Base-by-base conservation (phyloP, 2,329 filamentous ascomycete genomes). In the Stemphylium lycopersici region DNA sequence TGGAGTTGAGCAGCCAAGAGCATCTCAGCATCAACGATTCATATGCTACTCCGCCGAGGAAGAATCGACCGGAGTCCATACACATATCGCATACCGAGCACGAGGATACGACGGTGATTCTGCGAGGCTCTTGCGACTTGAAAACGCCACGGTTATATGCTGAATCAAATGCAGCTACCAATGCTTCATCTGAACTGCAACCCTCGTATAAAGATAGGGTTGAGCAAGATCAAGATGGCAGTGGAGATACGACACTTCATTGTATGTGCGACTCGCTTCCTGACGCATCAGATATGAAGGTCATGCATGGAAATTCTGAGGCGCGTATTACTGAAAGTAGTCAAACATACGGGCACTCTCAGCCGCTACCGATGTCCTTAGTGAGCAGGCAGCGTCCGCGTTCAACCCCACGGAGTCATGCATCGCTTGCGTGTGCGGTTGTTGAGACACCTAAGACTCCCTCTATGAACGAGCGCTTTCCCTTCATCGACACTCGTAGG, bases 401-500 rank as follows among this genome's bases (percentile, higher is more conserved):
- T 13, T 57, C 62, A 12, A 52, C 43, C 4, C 36, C 41, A 0
- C 57, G 47, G 50, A 26, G 55, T 18, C 24, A 36, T 24, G 52
- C 61, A 15, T 55, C 62, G 42, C 20, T 40, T 8, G 47, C 65
- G 15, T 53, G 52, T 10, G 45, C 50, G 3, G 5, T 43, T 2
- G 22, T 50, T 22, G 63, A 65, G 8, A 69, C 56, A 4, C 66
- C 62, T 2, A 58, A 54, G 12, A 73, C 72, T 2, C 70, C 72
- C 40, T 68, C 69, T 31, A 80, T 80, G 77, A 79, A 80, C 33
- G 78, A 79, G 13, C 73, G 77, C 0, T 80, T 78, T 49, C 76
- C 78, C 0, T 72, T 71, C 38, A 67, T 80, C n/a, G 62, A 74
- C 5, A 74, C 69, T 2, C 68, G 67, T 15, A 69, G 73, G 22